A percentile compares a stretch with the other conserved stretches of the same genome.
Conservation (phyloP, 2,329 filamentous ascomycete genomes). For the Verticillium longisporum region DNA sequence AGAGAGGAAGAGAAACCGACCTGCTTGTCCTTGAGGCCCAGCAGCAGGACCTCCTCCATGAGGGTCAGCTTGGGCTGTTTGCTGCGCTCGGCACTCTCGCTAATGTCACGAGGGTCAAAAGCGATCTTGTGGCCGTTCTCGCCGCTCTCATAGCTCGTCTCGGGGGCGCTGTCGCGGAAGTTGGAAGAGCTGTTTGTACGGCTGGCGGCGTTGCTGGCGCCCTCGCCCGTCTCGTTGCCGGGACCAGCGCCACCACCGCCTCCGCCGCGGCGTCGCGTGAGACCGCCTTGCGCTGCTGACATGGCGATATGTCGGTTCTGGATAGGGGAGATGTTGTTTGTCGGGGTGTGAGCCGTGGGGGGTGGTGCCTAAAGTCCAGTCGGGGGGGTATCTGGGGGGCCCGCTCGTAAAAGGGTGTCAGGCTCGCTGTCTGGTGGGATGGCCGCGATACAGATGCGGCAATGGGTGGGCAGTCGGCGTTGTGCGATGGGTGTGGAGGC, state of each 20-base stretch:
- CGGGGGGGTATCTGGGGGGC: not conserved
- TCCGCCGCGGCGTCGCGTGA: slow-evolving; percentile 58
- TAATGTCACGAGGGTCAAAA: slow-evolving; percentile 94
- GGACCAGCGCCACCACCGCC: slow-evolving; percentile 37
- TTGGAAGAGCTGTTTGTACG: slow-evolving; percentile 50
- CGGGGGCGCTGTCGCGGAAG: slow-evolving; percentile 48
- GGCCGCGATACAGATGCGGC: not conserved
- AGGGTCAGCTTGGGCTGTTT: slow-evolving; percentile 98
- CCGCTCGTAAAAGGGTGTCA: not conserved
- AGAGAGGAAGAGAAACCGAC: slow-evolving; percentile 36
- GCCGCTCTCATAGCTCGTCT: slow-evolving; percentile 83
- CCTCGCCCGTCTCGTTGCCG: slow-evolving; percentile 56
- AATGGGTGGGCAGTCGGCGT: not conserved
- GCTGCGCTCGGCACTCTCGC: slow-evolving; percentile 89
- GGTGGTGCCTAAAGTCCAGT: not conserved
- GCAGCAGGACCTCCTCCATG: slow-evolving; percentile 95
- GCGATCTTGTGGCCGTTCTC: slow-evolving; percentile 99
- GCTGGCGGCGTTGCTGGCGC: slow-evolving; percentile 47
- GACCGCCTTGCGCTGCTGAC: slow-evolving; percentile 24
- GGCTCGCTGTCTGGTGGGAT: not conserved
- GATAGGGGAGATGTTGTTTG: slow-evolving; percentile 2
- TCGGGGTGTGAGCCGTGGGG: not conserved
- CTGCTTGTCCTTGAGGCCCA: slow-evolving; percentile 98
- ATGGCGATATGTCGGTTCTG: slow-evolving; percentile 7
- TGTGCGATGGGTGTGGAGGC: not conserved